These are phyloP conservation scores for Marasmius oreades DNA, from an alignment of 1,284 basidiomycete genomes.

Conservation along the genomic window DNA sequence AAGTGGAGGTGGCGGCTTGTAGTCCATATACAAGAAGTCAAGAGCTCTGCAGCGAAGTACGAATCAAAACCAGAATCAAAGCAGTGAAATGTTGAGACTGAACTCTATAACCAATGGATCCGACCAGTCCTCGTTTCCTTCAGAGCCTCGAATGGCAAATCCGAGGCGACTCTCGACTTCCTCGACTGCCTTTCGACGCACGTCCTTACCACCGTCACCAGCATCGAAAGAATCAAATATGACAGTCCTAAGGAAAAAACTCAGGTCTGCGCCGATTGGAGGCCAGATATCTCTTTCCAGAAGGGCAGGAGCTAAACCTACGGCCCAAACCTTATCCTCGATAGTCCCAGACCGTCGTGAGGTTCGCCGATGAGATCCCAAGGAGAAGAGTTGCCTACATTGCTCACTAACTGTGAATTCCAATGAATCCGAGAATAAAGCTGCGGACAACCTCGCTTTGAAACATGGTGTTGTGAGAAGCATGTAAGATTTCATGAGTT, in stretches of 20 bases:
- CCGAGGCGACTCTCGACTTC: constrained; percentile 78
- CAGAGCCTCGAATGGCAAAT: constrained; percentile 74
- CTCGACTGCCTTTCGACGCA: constrained; percentile 36
- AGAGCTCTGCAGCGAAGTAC: constrained; percentile 51
- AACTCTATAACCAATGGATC: constrained; percentile 54
- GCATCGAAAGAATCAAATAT: constrained; percentile 68
- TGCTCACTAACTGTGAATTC: constrained; percentile 38
- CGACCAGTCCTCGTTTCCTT: constrained; percentile 1
- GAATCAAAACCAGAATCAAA: constrained; percentile 2
- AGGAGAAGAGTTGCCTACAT: constrained; percentile 28
- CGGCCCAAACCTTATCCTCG: constrained; percentile 46
- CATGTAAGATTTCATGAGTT: constrained; percentile 65
- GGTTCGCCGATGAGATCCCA: constrained; percentile 31
- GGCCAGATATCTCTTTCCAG: constrained; percentile 77
- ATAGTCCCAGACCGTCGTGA: constrained; percentile 20
- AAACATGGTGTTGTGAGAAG: constrained; percentile 65
- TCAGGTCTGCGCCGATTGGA: constrained; percentile 78
- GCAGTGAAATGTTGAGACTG: constrained; percentile 22
- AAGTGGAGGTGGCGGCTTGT: constrained; percentile 73
- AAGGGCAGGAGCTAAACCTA: constrained; percentile 71
- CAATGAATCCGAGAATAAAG: constrained; percentile 67
- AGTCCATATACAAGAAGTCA: constrained; percentile 86
- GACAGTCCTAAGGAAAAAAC: constrained; percentile 75
- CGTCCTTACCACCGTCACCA: constrained; percentile 18
- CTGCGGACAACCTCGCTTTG: constrained; percentile 56